Conservation (phyloP, 2,329 filamentous ascomycete genomes). For the Herpotrichia juniperi region DNA sequence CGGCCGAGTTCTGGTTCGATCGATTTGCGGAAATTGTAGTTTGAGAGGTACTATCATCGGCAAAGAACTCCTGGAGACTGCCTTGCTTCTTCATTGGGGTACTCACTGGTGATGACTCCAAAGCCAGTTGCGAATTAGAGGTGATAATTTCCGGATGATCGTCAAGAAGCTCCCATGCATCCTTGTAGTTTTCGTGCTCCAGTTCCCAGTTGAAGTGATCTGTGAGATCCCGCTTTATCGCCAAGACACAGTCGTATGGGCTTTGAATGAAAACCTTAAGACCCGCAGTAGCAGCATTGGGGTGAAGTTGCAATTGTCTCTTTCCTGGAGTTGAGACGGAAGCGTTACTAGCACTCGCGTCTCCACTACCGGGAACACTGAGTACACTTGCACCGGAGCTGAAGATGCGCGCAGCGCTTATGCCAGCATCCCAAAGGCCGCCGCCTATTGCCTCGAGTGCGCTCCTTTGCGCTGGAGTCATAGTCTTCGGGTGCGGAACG, state of each 20-base stretch:
- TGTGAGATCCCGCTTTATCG: conserved; percentile 81
- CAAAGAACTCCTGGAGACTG: conserved; percentile 70
- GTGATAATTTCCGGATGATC: conserved; percentile 77
- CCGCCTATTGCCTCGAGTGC: conserved; percentile 76
- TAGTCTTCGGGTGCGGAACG: conserved; percentile 70
- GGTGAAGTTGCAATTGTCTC: conserved; percentile 47
- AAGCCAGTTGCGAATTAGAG: conserved; percentile 43
- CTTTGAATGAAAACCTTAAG: conserved; percentile 93
- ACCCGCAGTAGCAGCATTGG: conserved; percentile 60
- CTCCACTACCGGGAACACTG: conserved; percentile 50
- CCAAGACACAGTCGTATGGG: conserved; percentile 94
- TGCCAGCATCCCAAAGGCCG: conserved; percentile 88
- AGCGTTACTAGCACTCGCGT: conserved; percentile 40
- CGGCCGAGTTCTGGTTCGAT: conserved; percentile 64
- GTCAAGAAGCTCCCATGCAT: conserved; percentile 88
- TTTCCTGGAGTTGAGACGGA: conserved; percentile 26
- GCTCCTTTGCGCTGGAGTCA: conserved; percentile 68
- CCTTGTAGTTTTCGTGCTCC: conserved; percentile 78
- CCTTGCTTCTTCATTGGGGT: conserved; percentile 52
- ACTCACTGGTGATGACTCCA: conserved; percentile 47
- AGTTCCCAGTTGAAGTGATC: conserved; percentile 89
- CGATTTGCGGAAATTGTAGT: conserved; percentile 66
- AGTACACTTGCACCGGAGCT: conserved; percentile 81
- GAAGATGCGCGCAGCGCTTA: conserved; percentile 86
- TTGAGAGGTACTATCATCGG: conserved; percentile 69